Conservation (phyloP, 768 basidiomycete genomes). For the Ramaria sp. region DNA sequence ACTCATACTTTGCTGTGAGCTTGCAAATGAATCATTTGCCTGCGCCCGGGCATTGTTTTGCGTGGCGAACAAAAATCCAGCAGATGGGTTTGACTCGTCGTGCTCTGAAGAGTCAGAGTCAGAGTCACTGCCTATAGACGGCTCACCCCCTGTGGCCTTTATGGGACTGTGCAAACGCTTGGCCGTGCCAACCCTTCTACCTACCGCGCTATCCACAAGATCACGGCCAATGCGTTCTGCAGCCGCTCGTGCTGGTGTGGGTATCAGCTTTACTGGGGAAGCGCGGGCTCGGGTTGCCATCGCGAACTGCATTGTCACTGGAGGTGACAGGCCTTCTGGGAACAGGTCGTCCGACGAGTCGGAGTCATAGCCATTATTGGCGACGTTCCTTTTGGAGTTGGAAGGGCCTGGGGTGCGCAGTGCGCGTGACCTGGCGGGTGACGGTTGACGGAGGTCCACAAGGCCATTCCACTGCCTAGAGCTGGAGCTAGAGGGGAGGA, state of each 20-base stretch:
- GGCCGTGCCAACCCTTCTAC: constrained; percentile 14
- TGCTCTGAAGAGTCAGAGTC: constrained; percentile 48
- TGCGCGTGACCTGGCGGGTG: constrained; percentile 34
- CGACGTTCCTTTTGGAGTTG: constrained; percentile 26
- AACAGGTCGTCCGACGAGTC: constrained; percentile 16
- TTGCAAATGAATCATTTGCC: not conserved
- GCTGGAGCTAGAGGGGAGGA: constrained; percentile 40
- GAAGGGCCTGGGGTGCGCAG: constrained; percentile 20
- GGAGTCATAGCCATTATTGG: constrained; percentile 24
- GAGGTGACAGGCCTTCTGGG: constrained; percentile 36
- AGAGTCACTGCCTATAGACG: constrained; percentile 18
- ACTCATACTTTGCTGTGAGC: not conserved
- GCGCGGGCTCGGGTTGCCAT: constrained; percentile 27
- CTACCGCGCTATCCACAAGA: constrained; percentile 46
- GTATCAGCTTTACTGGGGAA: constrained; percentile 30
- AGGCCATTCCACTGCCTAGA: constrained; percentile 61
- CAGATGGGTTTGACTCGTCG: constrained; percentile 40
- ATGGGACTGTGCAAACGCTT: not conserved
- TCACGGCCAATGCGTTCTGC: constrained; percentile 58
- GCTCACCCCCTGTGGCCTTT: not conserved
- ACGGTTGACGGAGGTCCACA: constrained; percentile 56
- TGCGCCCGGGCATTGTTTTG: constrained; percentile 19
- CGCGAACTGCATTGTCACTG: constrained; percentile 43
- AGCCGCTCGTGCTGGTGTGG: constrained; percentile 65
- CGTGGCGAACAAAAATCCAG: constrained; percentile 58